A percentile compares a stretch with the other conserved stretches of the same genome.
Conservation (phyloP, 2,329 filamentous ascomycete genomes). For the Xylariales sp. region DNA sequence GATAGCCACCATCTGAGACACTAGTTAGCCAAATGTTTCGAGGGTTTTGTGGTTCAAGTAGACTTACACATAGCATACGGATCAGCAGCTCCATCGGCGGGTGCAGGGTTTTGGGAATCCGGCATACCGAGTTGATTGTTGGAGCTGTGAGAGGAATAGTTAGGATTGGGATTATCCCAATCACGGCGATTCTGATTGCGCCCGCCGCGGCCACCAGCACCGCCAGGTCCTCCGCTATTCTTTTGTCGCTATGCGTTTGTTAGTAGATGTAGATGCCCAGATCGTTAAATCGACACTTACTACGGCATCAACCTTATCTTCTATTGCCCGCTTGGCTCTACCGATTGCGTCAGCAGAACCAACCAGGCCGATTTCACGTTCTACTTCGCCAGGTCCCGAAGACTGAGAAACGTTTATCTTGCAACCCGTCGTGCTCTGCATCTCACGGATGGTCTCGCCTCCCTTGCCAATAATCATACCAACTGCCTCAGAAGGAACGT, state of each 20-base stretch:
- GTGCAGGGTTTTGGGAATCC: slow-evolving; percentile 51
- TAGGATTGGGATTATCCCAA: slow-evolving; percentile 65
- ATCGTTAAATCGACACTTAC: slow-evolving; percentile 62
- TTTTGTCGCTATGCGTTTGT: slow-evolving; percentile 62
- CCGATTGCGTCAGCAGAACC: slow-evolving; percentile 81
- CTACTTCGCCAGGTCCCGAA: slow-evolving; percentile 78
- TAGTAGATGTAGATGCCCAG: slow-evolving; percentile 40
- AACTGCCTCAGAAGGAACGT: slow-evolving; percentile 89
- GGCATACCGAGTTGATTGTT: slow-evolving; percentile 57
- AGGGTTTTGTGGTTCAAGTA: not conserved
- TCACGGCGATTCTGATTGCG: slow-evolving; percentile 59
- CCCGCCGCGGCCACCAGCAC: slow-evolving; percentile 56
- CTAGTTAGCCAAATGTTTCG: slow-evolving; percentile 42
- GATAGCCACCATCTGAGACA: slow-evolving; percentile 77
- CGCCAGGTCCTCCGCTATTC: slow-evolving; percentile 61
- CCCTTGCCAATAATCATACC: slow-evolving; percentile 98
- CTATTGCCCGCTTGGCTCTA: slow-evolving; percentile 84
- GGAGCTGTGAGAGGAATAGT: slow-evolving; percentile 62
- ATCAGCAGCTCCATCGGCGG: slow-evolving; percentile 67
- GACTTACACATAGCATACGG: slow-evolving; percentile 80
- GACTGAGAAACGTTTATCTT: slow-evolving; percentile 94
- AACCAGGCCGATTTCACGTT: slow-evolving; percentile 88
- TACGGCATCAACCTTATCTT: slow-evolving; percentile 91
- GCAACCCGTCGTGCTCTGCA: slow-evolving; percentile 88
- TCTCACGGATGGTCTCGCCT: slow-evolving; percentile 92